phyloP scores from a whole-genome alignment of 345 rosid genomes.

The Triadica sebifera region DNA sequence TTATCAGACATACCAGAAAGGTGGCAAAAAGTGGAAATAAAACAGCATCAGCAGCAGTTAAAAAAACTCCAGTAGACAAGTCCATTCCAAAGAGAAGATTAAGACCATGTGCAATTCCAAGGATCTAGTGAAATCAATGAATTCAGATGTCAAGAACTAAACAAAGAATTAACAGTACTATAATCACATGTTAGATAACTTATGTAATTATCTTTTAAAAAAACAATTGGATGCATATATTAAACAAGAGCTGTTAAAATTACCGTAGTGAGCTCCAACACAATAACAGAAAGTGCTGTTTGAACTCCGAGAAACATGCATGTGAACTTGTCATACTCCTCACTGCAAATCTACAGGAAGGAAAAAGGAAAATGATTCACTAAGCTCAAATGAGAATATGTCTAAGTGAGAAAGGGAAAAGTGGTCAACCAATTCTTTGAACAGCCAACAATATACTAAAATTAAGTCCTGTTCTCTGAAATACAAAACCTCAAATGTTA shows the following conservation, averaged over 20 bases:
- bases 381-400: neutral
- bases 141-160: constrained; percentile 20
- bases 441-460: neutral
- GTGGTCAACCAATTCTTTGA: neutral
- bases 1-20: constrained; percentile 54
- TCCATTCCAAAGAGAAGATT: constrained; percentile 85
- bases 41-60: constrained; percentile 83
- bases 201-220: constrained; percentile 3
- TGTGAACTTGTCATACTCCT: constrained; percentile 78
- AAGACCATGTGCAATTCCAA: constrained; percentile 91
- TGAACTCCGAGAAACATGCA: constrained; percentile 85
- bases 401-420: neutral
- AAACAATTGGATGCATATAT: neutral
- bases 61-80: constrained; percentile 71
- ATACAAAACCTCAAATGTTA: neutral
- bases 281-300: constrained; percentile 67
- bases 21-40: constrained; percentile 73
- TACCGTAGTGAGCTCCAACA: constrained; percentile 85
- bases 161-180: neutral
- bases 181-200: constrained; percentile 2
- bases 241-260: constrained; percentile 14
- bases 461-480: neutral
- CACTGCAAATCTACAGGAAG: constrained; percentile 66
- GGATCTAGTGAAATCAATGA: constrained; percentile 51
- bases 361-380: constrained; percentile 5